Percentiles rank a stretch among this genome's conserved stretches.
phyloP scores from a whole-genome alignment of 2,329 filamentous ascomycete genomes.

The Fusarium nanum region DNA sequence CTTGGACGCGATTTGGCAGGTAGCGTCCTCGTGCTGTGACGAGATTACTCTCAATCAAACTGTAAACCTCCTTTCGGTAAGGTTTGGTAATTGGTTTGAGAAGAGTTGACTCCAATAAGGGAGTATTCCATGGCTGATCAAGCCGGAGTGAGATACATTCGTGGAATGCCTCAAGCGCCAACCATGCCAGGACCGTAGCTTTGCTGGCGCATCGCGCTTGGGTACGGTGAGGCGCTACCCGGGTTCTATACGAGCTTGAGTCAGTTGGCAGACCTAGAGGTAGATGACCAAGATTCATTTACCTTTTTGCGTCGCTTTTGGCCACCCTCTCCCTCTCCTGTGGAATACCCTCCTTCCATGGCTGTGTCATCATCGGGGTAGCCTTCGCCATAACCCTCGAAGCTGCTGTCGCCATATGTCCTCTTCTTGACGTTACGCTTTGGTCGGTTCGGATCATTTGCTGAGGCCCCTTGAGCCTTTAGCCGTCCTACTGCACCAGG shows the following conservation, averaged over 20 bases:
- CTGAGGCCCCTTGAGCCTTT: constrained; percentile 54
- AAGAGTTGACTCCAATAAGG: constrained; percentile 4
- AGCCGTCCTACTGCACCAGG: constrained; percentile 51
- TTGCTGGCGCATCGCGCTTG: constrained; percentile 60
- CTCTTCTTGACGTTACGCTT: constrained; percentile 78
- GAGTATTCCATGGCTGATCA: not conserved
- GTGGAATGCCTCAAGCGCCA: constrained; percentile 58
- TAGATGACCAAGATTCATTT: constrained; percentile 19
- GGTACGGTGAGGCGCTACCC: constrained; percentile 57
- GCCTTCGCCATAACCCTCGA: constrained; percentile 78
- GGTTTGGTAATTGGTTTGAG: constrained; percentile 20
- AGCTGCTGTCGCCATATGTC: constrained; percentile 79
- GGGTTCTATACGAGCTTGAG: constrained; percentile 57
- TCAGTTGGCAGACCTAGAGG: constrained; percentile 53
- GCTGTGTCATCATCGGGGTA: constrained; percentile 75
- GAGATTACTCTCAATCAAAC: constrained; percentile 3
- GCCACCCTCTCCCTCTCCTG: constrained; percentile 75
- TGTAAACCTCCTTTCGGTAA: constrained; percentile 25
- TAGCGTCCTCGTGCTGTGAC: constrained; percentile 19
- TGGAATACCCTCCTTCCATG: constrained; percentile 72
- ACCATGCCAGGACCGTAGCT: constrained; percentile 70
- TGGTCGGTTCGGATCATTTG: constrained; percentile 65
- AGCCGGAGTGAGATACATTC: not conserved
- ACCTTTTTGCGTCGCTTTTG: constrained; percentile 76
- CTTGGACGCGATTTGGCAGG: constrained; percentile 12